phyloP scores from a whole-genome alignment of 164 flowering plant genomes.

The Nelumbo lutea region DNA sequence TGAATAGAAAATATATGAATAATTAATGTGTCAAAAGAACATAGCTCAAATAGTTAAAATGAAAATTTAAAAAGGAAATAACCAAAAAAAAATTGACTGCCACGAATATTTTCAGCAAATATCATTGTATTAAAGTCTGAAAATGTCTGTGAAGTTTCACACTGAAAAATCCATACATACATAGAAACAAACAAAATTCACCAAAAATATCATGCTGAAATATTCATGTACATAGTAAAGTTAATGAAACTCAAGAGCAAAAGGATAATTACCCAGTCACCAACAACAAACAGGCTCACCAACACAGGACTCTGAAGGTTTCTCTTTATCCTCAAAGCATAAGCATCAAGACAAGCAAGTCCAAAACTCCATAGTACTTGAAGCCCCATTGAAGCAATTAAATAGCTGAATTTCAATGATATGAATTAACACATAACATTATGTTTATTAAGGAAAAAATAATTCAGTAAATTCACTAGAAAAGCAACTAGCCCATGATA shows the following conservation, averaged over 20 bases:
- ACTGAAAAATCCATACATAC: too few relatives aligned
- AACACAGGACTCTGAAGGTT: conserved; percentile 67
- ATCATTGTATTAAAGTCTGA: neutral
- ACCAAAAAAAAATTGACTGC: neutral
- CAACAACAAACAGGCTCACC: conserved; percentile 81
- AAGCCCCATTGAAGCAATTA: conserved; percentile 88
- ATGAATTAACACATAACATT: neutral
- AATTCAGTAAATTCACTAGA: too few relatives aligned
- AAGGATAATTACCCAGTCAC: conserved; percentile 66
- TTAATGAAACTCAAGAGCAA: neutral
- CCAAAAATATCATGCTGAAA: neutral
- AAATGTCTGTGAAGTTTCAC: neutral
- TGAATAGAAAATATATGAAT: too few relatives aligned
- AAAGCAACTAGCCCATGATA: too few relatives aligned
- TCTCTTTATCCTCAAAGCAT: conserved; percentile 61
- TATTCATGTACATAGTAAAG: neutral
- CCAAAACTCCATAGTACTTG: conserved; percentile 87
- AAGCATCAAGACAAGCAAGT: conserved; percentile 69
- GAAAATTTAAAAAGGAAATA: too few relatives aligned
- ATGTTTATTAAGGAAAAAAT: too few relatives aligned
- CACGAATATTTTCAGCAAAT: neutral
- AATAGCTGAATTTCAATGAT: conserved; percentile 47
- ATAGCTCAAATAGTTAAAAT: too few relatives aligned
- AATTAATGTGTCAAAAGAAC: too few relatives aligned
- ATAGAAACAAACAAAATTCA: too few relatives aligned